Conservation (phyloP, 495 filamentous ascomycete genomes). For the Lophiostoma macrostomum region DNA sequence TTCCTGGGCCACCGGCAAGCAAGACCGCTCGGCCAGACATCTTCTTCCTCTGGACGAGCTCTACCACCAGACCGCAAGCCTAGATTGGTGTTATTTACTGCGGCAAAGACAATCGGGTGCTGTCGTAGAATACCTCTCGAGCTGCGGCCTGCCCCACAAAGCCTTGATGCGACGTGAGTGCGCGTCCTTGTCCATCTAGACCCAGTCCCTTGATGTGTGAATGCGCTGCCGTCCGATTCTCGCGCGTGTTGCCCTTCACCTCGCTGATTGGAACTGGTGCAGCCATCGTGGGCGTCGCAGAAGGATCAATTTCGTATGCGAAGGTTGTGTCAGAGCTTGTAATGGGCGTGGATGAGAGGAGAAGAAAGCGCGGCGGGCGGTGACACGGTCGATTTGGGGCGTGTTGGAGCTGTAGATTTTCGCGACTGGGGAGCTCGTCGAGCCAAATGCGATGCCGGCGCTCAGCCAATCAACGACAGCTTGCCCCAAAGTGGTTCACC, state of each 20-base stretch:
- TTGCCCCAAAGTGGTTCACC: too few species aligned
- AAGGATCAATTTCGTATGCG: background rate
- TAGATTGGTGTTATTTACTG: constrained; percentile 30
- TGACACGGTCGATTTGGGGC: background rate
- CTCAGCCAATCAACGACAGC: background rate
- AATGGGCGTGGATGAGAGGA: background rate
- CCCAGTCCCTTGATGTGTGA: constrained; percentile 96
- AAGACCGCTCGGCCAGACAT: constrained; percentile 94
- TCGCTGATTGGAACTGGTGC: constrained; percentile 79
- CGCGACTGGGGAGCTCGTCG: background rate
- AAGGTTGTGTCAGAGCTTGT: background rate
- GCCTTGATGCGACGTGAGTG: constrained; percentile 70
- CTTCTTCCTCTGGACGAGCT: constrained; percentile 90
- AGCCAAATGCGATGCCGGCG: background rate
- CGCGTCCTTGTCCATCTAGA: constrained; percentile 73
- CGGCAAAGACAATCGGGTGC: background rate
- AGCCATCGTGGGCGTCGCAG: constrained; percentile 23
- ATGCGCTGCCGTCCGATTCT: constrained; percentile 92
- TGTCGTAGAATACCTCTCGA: constrained; percentile 60
- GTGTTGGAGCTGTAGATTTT: constrained; percentile 14
- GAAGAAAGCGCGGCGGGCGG: background rate
- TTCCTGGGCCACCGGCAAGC: constrained; percentile 87
- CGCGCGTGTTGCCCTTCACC: constrained; percentile 91
- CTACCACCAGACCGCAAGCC: constrained; percentile 92
- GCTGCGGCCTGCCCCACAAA: constrained; percentile 88